phyloP scores from a whole-genome alignment of 768 basidiomycete species.

The Suillus subaureus region DNA sequence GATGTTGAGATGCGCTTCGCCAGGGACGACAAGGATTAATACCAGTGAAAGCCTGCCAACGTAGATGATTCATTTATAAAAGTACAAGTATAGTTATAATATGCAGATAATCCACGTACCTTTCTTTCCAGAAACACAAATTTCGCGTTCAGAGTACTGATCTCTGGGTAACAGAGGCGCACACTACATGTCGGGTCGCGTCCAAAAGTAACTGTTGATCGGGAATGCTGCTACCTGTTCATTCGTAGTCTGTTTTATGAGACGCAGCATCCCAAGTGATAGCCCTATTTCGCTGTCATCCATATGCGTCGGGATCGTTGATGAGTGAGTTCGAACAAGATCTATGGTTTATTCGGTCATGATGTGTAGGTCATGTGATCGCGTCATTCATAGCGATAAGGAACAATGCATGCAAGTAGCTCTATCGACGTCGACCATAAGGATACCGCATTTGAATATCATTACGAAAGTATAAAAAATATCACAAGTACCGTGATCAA shows the following conservation, averaged over 20 bases:
- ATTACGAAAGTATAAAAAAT: neutral
- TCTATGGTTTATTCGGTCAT: no score
- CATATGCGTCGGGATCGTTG: conserved; percentile 17
- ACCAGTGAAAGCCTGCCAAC: conserved; percentile 57
- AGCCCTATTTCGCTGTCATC: conserved; percentile 53
- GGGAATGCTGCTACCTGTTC: conserved; percentile 71
- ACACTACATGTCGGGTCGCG: conserved; percentile 64
- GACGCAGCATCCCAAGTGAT: conserved; percentile 61
- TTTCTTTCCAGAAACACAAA: conserved; percentile 64
- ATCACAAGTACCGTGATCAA: neutral
- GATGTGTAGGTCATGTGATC: no score
- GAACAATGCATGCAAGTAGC: no score
- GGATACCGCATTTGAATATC: neutral
- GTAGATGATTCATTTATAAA: neutral
- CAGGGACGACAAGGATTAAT: conserved; percentile 31
- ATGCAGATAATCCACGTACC: conserved; percentile 35
- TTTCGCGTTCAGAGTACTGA: conserved; percentile 65
- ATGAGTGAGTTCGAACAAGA: no score
- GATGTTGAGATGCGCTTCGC: conserved; percentile 50
- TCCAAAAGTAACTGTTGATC: conserved; percentile 74
- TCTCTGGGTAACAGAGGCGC: conserved; percentile 65
- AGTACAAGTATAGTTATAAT: conserved; percentile 23
- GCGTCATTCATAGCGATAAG: no score
- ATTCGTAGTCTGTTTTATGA: conserved; percentile 34
- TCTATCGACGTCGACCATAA: neutral